Conservation (phyloP, 768 basidiomycete species). For the Obba rivulosa region DNA sequence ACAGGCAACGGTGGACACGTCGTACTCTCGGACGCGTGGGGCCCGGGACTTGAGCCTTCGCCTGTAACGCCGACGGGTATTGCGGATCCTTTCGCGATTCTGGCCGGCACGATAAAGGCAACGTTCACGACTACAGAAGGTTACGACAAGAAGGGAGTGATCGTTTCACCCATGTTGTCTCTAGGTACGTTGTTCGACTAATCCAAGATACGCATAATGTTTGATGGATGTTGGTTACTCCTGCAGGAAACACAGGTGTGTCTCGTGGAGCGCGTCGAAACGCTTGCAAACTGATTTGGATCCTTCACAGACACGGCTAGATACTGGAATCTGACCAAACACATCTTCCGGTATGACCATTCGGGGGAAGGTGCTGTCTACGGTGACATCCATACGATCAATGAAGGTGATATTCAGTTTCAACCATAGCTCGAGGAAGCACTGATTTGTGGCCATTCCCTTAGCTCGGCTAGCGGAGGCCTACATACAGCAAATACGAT, state of each 20-base stretch:
- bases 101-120: conserved; percentile 29
- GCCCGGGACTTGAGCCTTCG: conserved; percentile 55
- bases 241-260: conserved; percentile 15
- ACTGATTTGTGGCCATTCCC: neutral
- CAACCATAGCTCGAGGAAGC: neutral
- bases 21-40: conserved; percentile 43
- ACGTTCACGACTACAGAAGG: conserved; percentile 14
- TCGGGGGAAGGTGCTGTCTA: conserved; percentile 18
- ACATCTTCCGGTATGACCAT: conserved; percentile 66
- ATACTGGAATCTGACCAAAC: conserved; percentile 40
- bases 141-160: conserved; percentile 16
- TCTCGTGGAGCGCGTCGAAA: neutral
- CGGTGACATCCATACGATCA: conserved; percentile 59
- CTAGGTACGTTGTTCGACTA: conserved; percentile 26
- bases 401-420: conserved; percentile 45
- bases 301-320: conserved; percentile 34
- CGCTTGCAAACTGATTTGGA: neutral
- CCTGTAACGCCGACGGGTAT: conserved; percentile 47
- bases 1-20: conserved; percentile 38
- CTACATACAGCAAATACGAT: conserved; percentile 61
- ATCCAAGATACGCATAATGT: conserved; percentile 30
- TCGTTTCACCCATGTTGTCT: conserved; percentile 21
- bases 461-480: conserved; percentile 44
- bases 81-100: conserved; percentile 25
- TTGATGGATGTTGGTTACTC: too few relatives aligned